phyloP scores from a whole-genome alignment of 2,329 filamentous ascomycete species.

The Shiraia sp. region DNA sequence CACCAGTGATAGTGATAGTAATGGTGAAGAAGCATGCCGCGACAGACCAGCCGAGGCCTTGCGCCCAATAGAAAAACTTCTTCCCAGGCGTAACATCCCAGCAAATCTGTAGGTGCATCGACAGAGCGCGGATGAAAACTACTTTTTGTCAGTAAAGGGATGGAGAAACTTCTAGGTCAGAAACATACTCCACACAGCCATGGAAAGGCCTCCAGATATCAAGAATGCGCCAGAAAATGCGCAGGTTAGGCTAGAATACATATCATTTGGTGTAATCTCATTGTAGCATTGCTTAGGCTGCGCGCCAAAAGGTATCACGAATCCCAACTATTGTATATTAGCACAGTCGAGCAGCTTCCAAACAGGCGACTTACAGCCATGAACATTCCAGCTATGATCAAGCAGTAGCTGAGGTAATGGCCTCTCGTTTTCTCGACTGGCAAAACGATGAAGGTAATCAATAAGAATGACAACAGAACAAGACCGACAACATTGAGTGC shows the following conservation, averaged over 20 bases:
- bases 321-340: slow-evolving; percentile 68
- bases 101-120: slow-evolving; percentile 95
- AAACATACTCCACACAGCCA: slow-evolving; percentile 74
- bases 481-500: slow-evolving; percentile 80
- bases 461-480: slow-evolving; percentile 72
- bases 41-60: slow-evolving; percentile 81
- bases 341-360: not conserved
- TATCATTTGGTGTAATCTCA: slow-evolving; percentile 88
- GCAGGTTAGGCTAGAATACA: slow-evolving; percentile 80
- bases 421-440: slow-evolving; percentile 87
- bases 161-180: not conserved
- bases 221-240: slow-evolving; percentile 87
- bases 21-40: slow-evolving; percentile 75
- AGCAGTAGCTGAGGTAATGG: slow-evolving; percentile 89
- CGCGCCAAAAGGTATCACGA: slow-evolving; percentile 82
- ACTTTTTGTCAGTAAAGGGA: slow-evolving; percentile 1
- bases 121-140: slow-evolving; percentile 84
- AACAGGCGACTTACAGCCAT: slow-evolving; percentile 70
- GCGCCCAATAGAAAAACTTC: slow-evolving; percentile 85
- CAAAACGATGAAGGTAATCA: slow-evolving; percentile 77
- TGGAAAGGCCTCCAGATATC: slow-evolving; percentile 81
- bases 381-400: slow-evolving; percentile 73
- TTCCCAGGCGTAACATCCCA: slow-evolving; percentile 91
- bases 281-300: slow-evolving; percentile 84
- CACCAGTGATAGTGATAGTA: slow-evolving; percentile 81